These are phyloP conservation scores for Theobroma cacao DNA, from an alignment of 345 rosid species.

Conservation along the genomic window DNA sequence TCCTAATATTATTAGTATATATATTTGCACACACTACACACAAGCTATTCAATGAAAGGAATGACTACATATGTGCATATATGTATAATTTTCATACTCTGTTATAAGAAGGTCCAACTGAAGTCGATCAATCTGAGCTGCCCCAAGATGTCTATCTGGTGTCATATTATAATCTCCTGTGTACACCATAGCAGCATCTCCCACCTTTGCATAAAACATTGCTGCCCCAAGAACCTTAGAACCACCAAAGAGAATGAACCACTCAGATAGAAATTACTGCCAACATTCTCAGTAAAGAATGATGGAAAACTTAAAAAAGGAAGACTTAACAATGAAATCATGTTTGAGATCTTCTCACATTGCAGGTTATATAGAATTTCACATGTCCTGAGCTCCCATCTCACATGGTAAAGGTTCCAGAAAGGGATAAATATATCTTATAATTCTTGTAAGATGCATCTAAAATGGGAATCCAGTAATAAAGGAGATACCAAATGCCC, in stretches of 20 bases:
- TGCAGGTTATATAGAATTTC: not conserved
- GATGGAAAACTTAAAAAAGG: not conserved
- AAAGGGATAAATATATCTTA: not conserved
- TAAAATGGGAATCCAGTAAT: not conserved
- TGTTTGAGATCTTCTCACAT: not conserved
- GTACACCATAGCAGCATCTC: slow-evolving; percentile 81
- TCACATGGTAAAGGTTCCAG: not conserved
- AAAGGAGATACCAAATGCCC: not conserved
- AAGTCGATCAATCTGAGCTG: slow-evolving; percentile 86
- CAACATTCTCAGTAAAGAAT: not conserved
- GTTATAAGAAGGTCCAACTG: slow-evolving; percentile 88
- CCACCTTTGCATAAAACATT: slow-evolving; percentile 94
- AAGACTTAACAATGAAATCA: not conserved
- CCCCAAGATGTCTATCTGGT: slow-evolving; percentile 97
- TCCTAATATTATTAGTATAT: not conserved
- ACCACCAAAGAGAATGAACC: slow-evolving; percentile 2
- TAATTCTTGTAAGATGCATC: not conserved
- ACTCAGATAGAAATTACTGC: not conserved
- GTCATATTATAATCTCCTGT: slow-evolving; percentile 99
- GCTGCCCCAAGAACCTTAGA: slow-evolving; percentile 95
- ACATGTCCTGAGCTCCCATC: not conserved
- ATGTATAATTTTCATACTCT: slow-evolving; percentile 52
- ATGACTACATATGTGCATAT: not conserved
- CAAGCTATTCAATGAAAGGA: not conserved
- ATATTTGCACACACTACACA: not conserved